These are phyloP conservation scores for Teratosphaeria gauchensis DNA, from an alignment of 2,329 filamentous ascomycete species.

Conservation along the genomic window DNA sequence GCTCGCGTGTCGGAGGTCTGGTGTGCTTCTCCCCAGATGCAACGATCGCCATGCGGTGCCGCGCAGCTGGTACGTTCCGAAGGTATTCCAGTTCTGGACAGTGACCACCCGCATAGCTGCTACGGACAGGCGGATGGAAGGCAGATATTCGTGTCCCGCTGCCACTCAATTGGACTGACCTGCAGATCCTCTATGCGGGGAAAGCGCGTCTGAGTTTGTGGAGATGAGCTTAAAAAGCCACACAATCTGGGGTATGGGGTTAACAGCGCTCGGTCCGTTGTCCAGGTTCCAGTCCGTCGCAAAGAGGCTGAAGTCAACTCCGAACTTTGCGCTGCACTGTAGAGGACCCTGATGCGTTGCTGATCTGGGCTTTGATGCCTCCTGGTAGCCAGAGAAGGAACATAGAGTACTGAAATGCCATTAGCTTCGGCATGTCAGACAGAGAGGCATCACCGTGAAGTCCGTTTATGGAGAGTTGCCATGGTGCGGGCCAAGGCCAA, in stretches of 20 bases:
- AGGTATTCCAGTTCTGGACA: background rate
- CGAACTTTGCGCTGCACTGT: background rate
- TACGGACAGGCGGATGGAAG: background rate
- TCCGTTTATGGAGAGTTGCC: background rate
- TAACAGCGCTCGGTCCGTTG: background rate
- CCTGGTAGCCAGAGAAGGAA: no score
- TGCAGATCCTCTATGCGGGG: background rate
- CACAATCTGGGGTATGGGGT: background rate
- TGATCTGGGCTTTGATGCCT: background rate
- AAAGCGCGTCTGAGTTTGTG: background rate
- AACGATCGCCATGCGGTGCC: background rate
- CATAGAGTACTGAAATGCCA: no score
- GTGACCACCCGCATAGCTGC: background rate
- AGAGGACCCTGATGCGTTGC: background rate
- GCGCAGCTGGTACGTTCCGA: background rate
- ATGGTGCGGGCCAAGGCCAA: background rate
- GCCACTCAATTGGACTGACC: background rate
- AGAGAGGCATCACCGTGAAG: background rate
- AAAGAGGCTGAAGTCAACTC: background rate
- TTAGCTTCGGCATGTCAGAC: no score
- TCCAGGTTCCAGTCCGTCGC: background rate
- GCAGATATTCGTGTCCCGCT: background rate
- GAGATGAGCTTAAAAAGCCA: background rate
- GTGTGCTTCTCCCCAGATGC: background rate
- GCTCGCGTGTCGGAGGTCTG: background rate